These are phyloP conservation scores for Aaosphaeria pasadenensis DNA, from an alignment of 2,329 filamentous ascomycete species.

Conservation along the genomic window DNA sequence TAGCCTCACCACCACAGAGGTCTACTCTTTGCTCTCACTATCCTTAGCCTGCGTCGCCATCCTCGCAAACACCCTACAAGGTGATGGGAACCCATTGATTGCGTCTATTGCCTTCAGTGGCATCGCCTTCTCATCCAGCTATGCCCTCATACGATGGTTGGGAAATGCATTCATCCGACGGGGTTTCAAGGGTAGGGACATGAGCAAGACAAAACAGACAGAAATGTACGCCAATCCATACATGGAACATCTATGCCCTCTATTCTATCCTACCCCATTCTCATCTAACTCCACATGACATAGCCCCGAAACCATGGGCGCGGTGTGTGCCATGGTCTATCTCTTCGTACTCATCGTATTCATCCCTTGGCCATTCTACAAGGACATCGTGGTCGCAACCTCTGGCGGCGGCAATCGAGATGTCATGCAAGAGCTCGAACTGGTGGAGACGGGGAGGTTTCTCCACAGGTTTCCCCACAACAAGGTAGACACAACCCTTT, in stretches of 20 bases:
- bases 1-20: constrained; percentile 52
- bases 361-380: constrained; percentile 96
- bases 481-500: constrained; percentile 59
- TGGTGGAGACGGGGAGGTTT: constrained; percentile 78
- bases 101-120: constrained; percentile 85
- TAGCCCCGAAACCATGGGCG: constrained; percentile 92
- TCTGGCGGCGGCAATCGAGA: constrained; percentile 91
- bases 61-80: constrained; percentile 76
- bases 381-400: constrained; percentile 93
- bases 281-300: constrained; percentile 6
- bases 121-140: constrained; percentile 77
- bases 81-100: constrained; percentile 83
- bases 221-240: constrained; percentile 61
- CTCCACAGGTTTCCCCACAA: constrained; percentile 91
- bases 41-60: constrained; percentile 68
- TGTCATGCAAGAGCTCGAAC: constrained; percentile 69
- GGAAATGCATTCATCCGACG: constrained; percentile 84
- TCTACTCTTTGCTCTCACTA: constrained; percentile 59
- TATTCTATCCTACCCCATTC: background rate
- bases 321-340: constrained; percentile 89
- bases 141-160: constrained; percentile 88
- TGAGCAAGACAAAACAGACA: constrained; percentile 71
- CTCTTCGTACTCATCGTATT: constrained; percentile 85
- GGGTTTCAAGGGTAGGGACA: constrained; percentile 84
- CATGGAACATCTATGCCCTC: background rate